phyloP scores from a whole-genome alignment of 352 stramenopile genomes.

The Globisporangium splendens region DNA sequence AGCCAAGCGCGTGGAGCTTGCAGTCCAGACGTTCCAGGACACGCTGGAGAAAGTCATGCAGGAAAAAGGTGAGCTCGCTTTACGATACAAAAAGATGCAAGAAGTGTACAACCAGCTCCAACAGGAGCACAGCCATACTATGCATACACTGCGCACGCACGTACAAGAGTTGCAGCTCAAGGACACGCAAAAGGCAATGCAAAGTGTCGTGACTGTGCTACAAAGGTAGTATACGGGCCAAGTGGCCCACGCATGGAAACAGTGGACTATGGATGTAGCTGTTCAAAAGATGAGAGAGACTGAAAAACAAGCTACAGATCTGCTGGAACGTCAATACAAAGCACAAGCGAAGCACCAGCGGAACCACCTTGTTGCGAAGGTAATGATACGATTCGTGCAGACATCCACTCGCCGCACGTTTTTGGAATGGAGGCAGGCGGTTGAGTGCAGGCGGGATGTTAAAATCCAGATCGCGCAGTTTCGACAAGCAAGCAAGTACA shows the following conservation, averaged over 20 bases:
- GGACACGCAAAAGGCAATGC: slow-evolving; percentile 18
- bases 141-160: slow-evolving; percentile 19
- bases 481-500: not conserved
- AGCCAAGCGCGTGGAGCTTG: slow-evolving; percentile 42
- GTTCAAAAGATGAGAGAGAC: slow-evolving; percentile 11
- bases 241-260: slow-evolving; percentile 32
- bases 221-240: slow-evolving; percentile 29
- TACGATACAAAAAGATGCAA: slow-evolving; percentile 36
- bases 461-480: not conserved
- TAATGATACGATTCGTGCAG: not conserved
- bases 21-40: slow-evolving; percentile 49
- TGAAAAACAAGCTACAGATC: slow-evolving; percentile 4
- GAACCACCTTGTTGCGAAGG: not conserved
- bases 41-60: slow-evolving; percentile 50
- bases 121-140: slow-evolving; percentile 18
- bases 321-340: slow-evolving; percentile 1
- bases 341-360: slow-evolving; percentile 7
- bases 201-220: slow-evolving; percentile 22
- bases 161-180: slow-evolving; percentile 18
- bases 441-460: not conserved
- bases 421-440: slow-evolving; percentile 1
- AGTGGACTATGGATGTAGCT: slow-evolving; percentile 22
- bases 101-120: slow-evolving; percentile 33
- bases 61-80: slow-evolving; percentile 66
- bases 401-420: not conserved